Conservation (phyloP, 164 flowering plant species). For the Litsea cubeba region DNA sequence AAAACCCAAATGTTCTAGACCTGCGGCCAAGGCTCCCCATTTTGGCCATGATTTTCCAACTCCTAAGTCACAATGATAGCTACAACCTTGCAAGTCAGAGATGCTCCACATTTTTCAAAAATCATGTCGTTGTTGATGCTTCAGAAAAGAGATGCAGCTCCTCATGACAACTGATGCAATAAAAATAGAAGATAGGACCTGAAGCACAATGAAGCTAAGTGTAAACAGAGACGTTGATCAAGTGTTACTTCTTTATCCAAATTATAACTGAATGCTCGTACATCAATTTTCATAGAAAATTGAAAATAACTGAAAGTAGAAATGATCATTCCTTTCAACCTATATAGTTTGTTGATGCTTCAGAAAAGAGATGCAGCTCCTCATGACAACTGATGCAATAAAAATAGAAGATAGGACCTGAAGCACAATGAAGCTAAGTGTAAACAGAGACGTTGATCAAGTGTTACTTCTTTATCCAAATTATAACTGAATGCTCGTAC, state of each 20-base stretch:
- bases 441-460: background rate
- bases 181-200: slow-evolving; percentile 4
- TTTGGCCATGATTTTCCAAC: slow-evolving; percentile 27
- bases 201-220: slow-evolving; percentile 3
- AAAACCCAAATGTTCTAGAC: slow-evolving; percentile 22
- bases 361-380: background rate
- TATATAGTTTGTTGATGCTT: background rate
- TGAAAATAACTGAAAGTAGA: background rate
- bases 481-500: background rate
- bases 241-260: background rate
- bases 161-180: slow-evolving; percentile 6
- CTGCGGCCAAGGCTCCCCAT: slow-evolving; percentile 53
- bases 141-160: slow-evolving; percentile 1
- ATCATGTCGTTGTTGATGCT: background rate
- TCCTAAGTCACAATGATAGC: slow-evolving; percentile 8
- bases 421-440: slow-evolving; percentile 2
- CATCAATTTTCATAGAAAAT: background rate
- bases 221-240: background rate
- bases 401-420: slow-evolving; percentile 6
- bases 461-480: background rate
- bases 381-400: slow-evolving; percentile 6
- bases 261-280: too few species aligned
- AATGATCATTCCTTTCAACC: background rate
- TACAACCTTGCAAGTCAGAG: slow-evolving; percentile 6
- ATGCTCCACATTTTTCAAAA: slow-evolving; percentile 21